Base-by-base conservation (phyloP, 306 rosid genomes). In the Prunus padus region DNA sequence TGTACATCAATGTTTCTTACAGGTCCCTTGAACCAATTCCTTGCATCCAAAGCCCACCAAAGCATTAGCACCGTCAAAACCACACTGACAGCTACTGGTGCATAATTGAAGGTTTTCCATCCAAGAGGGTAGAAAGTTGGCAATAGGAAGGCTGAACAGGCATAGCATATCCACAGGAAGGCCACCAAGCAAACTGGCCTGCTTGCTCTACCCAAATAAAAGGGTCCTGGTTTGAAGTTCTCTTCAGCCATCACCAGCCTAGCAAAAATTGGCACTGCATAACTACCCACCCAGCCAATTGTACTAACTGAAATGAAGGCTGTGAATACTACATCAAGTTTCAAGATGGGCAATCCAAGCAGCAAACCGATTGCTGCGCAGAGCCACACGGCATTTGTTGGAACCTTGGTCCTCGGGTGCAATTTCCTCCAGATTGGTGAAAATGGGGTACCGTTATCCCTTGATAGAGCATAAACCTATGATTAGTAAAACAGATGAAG, bases 11-110 rank as follows among this genome's bases (percentile, higher is more conserved):
- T 76, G 20, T 79, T 72, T 75, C 81, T 76, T 1, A 79, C 84
- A 8, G 77, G 81, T 52, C 81, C 84, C 67, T 79, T 79, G 30
- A 79, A 83, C 76, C 87, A 75, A 60, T 71, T 71, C 49, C 81
- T 79, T 60, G 79, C 67, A 77, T 80, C 76, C 40, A 69, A 40
- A 10, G 65, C 26, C 80, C 72, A 69, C 84, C 76, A 68, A 56
- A 68, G 44, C 84, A 80, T 75, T 40, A 63, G 47, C 19, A 75
- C 28, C 1, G 73, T 50, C 76, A 74, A 75, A 74, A 69, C 74
- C 4, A 33, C 65, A 74, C 37, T 51, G 0, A 67, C 49, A 14
- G 76, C 79, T 2, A 74, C 42, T 47, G 71, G 71, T 16, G 83
- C 71, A 55, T 63, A 65, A 23, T 72, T 79, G 78, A 79, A 79